phyloP scores from a whole-genome alignment of 1,139 yeast genomes.

The Pneumocystis canis region DNA sequence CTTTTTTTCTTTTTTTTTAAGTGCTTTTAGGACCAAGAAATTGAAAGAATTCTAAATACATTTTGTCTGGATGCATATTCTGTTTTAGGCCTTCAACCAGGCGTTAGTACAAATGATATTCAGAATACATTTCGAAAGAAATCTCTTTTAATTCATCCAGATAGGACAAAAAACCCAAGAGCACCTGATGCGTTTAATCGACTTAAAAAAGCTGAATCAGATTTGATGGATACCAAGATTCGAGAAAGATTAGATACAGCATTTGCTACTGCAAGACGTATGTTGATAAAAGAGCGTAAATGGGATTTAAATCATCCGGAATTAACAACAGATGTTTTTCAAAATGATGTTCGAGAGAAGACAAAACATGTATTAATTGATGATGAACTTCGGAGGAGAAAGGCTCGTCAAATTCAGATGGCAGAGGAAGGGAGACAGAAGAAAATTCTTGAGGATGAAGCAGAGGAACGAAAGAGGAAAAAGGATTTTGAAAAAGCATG shows the following conservation, averaged over 20 bases:
- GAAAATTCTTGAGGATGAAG: slow-evolving; percentile 25
- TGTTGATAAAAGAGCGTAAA: slow-evolving; percentile 32
- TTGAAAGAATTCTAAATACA: slow-evolving; percentile 37
- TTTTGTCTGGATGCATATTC: slow-evolving; percentile 42
- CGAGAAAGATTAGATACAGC: slow-evolving; percentile 28
- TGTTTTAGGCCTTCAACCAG: slow-evolving; percentile 41
- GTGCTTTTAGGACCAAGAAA: slow-evolving; percentile 34
- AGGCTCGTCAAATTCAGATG: slow-evolving; percentile 27
- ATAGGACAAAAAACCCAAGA: slow-evolving; percentile 38
- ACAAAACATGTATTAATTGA: slow-evolving; percentile 34
- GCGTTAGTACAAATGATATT: slow-evolving; percentile 28
- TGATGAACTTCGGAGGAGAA: slow-evolving; percentile 30
- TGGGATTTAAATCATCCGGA: slow-evolving; percentile 29
- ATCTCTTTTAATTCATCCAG: slow-evolving; percentile 56
- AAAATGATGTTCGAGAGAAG: slow-evolving; percentile 28
- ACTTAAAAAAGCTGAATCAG: slow-evolving; percentile 28
- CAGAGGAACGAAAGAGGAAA: slow-evolving; percentile 26
- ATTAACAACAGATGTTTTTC: slow-evolving; percentile 29
- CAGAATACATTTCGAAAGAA: slow-evolving; percentile 41
- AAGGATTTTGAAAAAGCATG: slow-evolving; percentile 34
- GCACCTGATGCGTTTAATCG: slow-evolving; percentile 54
- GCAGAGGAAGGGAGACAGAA: slow-evolving; percentile 30
- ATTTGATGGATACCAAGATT: slow-evolving; percentile 24
- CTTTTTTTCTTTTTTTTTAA: neutral
- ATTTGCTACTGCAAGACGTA: slow-evolving; percentile 31